A percentile compares a stretch with the other conserved stretches of the same genome.
These are phyloP conservation scores for Alternaria novae-zelandiae DNA, from an alignment of 2,329 filamentous ascomycete genomes.

Conservation along the genomic window DNA sequence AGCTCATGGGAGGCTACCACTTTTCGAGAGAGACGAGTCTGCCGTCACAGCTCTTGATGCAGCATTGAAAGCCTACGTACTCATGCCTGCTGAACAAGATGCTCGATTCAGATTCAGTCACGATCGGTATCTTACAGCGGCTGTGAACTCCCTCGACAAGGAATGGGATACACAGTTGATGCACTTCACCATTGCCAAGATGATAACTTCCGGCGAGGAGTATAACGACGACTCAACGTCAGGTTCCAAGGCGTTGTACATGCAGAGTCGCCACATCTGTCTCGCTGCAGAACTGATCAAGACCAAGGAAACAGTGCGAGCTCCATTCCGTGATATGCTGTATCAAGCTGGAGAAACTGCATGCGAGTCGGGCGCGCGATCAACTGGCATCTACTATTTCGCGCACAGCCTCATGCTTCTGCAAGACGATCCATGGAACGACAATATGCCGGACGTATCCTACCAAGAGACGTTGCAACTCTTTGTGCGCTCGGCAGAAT, in stretches of 20 bases:
- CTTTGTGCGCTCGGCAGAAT: slow-evolving; percentile 80
- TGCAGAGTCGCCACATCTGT: slow-evolving; percentile 81
- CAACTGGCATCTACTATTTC: slow-evolving; percentile 84
- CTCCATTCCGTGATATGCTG: slow-evolving; percentile 75
- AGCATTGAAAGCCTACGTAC: slow-evolving; percentile 78
- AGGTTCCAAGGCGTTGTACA: slow-evolving; percentile 64
- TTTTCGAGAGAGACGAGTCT: slow-evolving; percentile 67
- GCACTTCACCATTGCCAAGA: slow-evolving; percentile 88
- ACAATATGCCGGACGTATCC: slow-evolving; percentile 71
- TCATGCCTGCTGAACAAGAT: slow-evolving; percentile 82
- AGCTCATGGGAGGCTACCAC: slow-evolving; percentile 55
- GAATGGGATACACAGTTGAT: slow-evolving; percentile 64
- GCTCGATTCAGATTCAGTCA: slow-evolving; percentile 87
- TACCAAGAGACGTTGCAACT: slow-evolving; percentile 81
- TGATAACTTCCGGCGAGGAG: slow-evolving; percentile 73
- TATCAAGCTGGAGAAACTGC: slow-evolving; percentile 80
- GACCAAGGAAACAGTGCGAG: slow-evolving; percentile 64
- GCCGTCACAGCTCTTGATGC: slow-evolving; percentile 80
- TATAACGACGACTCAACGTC: slow-evolving; percentile 62
- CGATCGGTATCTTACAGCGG: slow-evolving; percentile 82
- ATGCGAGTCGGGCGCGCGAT: slow-evolving; percentile 80
- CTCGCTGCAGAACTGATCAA: slow-evolving; percentile 78
- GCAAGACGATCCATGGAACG: slow-evolving; percentile 79
- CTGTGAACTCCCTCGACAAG: slow-evolving; percentile 65
- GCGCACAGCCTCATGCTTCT: slow-evolving; percentile 77